These are phyloP conservation scores for Cordyceps militaris DNA, from an alignment of 2,329 filamentous ascomycete species.

Conservation along the genomic window DNA sequence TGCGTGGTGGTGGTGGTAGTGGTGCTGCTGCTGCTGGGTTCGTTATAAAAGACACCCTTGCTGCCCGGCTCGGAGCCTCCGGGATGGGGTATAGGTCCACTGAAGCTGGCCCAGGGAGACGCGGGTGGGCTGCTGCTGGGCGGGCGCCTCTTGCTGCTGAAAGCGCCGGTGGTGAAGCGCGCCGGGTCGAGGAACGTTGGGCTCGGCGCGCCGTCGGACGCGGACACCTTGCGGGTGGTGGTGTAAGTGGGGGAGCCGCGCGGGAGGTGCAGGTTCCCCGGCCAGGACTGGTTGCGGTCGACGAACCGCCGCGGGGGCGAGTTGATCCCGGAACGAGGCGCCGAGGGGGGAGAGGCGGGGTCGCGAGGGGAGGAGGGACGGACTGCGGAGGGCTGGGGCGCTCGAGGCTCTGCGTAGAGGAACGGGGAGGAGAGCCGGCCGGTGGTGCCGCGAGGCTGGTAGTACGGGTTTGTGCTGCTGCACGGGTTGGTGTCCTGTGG, in stretches of 20 bases:
- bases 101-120: conserved; percentile 3
- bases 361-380: background rate
- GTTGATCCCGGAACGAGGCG: background rate
- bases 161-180: conserved; percentile 9
- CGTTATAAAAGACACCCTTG: background rate
- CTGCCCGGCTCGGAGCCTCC: background rate
- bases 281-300: conserved; percentile 6
- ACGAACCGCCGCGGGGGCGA: background rate
- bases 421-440: background rate
- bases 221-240: background rate
- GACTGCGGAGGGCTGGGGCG: background rate
- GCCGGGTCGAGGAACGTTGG: background rate
- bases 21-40: background rate
- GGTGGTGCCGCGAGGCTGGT: conserved; percentile 21
- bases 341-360: background rate
- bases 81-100: background rate
- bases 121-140: background rate
- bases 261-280: background rate
- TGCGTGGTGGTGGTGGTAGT: background rate
- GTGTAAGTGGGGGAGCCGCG: background rate
- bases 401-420: background rate
- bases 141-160: background rate
- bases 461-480: conserved; percentile 28
- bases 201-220: background rate
- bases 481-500: background rate